Percentiles rank a stretch among this genome's conserved stretches.
phyloP scores from a whole-genome alignment of 345 rosid genomes.

The Dipteronia sinensis region DNA sequence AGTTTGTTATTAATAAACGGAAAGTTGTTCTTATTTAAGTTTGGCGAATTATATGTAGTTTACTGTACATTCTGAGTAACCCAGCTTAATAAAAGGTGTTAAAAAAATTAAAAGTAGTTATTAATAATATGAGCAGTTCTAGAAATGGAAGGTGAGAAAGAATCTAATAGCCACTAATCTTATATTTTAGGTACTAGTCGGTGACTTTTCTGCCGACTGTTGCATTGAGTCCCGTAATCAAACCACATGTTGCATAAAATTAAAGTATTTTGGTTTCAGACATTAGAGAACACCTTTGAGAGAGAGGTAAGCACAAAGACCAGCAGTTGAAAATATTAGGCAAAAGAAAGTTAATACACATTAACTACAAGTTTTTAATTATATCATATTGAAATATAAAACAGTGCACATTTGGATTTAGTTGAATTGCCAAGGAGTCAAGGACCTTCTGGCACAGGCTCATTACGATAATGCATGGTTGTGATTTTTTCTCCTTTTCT shows the following conservation, averaged over 20 bases:
- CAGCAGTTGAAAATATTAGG: background rate
- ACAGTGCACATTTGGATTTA: background rate
- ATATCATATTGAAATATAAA: background rate
- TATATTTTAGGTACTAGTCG: background rate
- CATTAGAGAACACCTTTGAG: background rate
- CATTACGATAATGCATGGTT: background rate
- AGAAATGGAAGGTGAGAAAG: conserved; percentile 13
- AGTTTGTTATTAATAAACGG: background rate
- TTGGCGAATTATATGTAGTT: background rate
- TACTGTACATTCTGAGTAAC: background rate
- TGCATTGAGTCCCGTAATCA: conserved; percentile 13
- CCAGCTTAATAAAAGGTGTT: background rate
- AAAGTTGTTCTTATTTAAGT: background rate
- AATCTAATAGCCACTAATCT: background rate
- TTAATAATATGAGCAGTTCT: background rate
- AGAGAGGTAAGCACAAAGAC: background rate
- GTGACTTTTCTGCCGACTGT: conserved; percentile 4
- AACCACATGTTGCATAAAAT: background rate
- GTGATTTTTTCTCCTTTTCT: background rate
- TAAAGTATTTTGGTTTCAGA: background rate
- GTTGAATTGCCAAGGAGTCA: background rate
- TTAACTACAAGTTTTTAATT: background rate
- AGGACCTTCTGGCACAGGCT: background rate
- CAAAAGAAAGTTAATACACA: background rate
- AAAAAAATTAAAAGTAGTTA: background rate